These are phyloP conservation scores for Cicer chorassanicum DNA, from an alignment of 306 rosid genomes.

Conservation along the genomic window DNA sequence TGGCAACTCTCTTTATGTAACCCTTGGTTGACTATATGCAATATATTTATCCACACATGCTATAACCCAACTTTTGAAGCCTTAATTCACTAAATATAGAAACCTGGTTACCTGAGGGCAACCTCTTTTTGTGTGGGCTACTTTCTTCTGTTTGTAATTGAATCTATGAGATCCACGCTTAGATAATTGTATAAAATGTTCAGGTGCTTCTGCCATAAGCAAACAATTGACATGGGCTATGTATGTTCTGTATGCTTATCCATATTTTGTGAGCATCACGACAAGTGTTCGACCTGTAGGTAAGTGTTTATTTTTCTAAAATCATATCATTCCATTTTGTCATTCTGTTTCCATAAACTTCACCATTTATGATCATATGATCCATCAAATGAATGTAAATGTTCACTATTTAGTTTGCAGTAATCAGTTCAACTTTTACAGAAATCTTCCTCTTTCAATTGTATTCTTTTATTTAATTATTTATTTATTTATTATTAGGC, in stretches of 20 bases:
- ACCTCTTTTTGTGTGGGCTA: conserved; percentile 1
- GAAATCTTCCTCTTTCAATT: conserved; percentile 28
- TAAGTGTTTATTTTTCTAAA: conserved; percentile 53
- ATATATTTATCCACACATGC: conserved; percentile 14
- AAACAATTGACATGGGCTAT: conserved; percentile 94
- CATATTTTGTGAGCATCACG: conserved; percentile 94
- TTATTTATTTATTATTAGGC: not conserved
- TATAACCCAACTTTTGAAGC: conserved; percentile 30
- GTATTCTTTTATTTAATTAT: not conserved
- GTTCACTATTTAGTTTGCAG: conserved; percentile 29
- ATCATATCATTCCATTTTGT: conserved; percentile 31
- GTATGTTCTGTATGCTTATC: conserved; percentile 96
- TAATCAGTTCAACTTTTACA: conserved; percentile 2
- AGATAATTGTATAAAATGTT: conserved; percentile 46
- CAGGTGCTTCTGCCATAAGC: conserved; percentile 99
- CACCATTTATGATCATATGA: conserved; percentile 4
- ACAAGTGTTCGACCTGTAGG: conserved; percentile 98
- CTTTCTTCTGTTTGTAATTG: conserved; percentile 34
- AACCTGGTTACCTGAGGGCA: not conserved
- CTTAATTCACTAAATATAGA: conserved; percentile 16
- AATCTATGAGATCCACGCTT: conserved; percentile 6
- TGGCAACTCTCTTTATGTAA: not conserved
- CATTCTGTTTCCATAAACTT: conserved; percentile 15
- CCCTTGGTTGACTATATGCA: conserved; percentile 4
- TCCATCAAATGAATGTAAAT: conserved; percentile 24